Base-by-base conservation (phyloP, 768 basidiomycete genomes). In the Cystofilobasidium ferigula region DNA sequence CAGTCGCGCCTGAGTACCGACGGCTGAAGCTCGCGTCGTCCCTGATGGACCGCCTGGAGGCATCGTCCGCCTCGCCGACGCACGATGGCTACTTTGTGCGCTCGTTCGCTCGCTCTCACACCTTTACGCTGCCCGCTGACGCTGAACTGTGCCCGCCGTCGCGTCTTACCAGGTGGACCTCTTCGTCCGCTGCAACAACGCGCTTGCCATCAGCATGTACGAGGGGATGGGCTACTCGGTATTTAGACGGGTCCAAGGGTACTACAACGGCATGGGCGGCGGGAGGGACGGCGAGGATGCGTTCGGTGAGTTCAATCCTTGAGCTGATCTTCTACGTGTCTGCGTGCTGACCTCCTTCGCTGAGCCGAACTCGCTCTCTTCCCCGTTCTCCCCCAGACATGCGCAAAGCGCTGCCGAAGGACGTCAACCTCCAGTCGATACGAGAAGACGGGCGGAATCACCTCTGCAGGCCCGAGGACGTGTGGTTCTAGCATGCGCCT, bases 141-240 rank as follows among this genome's bases (percentile, higher is more conserved):
- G n/a, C n/a, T n/a, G n/a, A n/a, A n/a, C n/a, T n/a, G n/a, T n/a
- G n/a, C n/a, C n/a, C n/a, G n/a, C n/a, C n/a, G n/a, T 8, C 34
- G 8, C 10, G 3, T n/a, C 57, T 2, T n/a, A n/a, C n/a, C 36
- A 58, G 40, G 91, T 98, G 57, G 95, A 98, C 76, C 82, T 99
- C 26, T 98, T 91, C 74, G 94, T 98, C 64, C 84, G 95, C 60
- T 91, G 88, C 72, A 85, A 85, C 67, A 95, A 94, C 71, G 71
- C 76, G 2, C 79, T 90, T 26, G 95, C 94, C 24, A 88, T 94
- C 67, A 80, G 79, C 24, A 87, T 99, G 86, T 97, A 98, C 73
- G 90, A 98, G 74, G 81, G 84, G 45, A 78, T 97, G 73, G 93
- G 89, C 14, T 99, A 99, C 72, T 89, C 87, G 72, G 90, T 98